phyloP scores from a whole-genome alignment of 371 early-diverging fungal species.

The Mucor racemosus region DNA sequence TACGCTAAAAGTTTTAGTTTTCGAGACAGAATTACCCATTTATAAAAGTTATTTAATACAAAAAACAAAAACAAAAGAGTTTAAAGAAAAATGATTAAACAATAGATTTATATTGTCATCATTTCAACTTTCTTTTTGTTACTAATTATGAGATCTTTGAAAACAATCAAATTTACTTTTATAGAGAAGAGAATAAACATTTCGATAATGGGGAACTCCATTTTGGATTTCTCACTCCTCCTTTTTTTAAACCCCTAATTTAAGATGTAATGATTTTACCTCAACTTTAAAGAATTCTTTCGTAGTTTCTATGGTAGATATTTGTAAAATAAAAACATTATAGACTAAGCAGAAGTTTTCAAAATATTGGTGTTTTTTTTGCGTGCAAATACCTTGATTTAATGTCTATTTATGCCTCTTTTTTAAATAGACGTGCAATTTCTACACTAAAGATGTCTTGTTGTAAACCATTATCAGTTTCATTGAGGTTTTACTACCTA shows the following conservation, averaged over 20 bases:
- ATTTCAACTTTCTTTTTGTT: not conserved
- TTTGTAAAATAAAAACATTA: too few species aligned
- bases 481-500: too few species aligned
- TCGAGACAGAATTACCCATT: conserved; percentile 10
- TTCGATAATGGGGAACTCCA: not conserved
- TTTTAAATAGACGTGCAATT: too few species aligned
- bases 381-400: too few species aligned
- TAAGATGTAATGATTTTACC: not conserved
- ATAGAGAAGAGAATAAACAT: conserved; percentile 3
- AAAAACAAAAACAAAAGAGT: not conserved
- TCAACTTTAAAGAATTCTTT: too few species aligned
- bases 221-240: not conserved
- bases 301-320: too few species aligned
- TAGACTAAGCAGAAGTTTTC: too few species aligned
- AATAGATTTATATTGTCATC: not conserved
- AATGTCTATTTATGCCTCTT: too few species aligned
- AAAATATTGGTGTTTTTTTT: too few species aligned
- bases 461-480: too few species aligned
- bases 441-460: too few species aligned
- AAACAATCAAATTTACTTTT: conserved; percentile 18
- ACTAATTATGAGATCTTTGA: conserved; percentile 1
- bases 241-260: not conserved
- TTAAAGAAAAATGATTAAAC: not conserved
- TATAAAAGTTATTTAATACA: not conserved
- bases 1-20: conserved; percentile 8